Base-by-base conservation (phyloP, 495 filamentous ascomycete species). In the Penicillium taxi region DNA sequence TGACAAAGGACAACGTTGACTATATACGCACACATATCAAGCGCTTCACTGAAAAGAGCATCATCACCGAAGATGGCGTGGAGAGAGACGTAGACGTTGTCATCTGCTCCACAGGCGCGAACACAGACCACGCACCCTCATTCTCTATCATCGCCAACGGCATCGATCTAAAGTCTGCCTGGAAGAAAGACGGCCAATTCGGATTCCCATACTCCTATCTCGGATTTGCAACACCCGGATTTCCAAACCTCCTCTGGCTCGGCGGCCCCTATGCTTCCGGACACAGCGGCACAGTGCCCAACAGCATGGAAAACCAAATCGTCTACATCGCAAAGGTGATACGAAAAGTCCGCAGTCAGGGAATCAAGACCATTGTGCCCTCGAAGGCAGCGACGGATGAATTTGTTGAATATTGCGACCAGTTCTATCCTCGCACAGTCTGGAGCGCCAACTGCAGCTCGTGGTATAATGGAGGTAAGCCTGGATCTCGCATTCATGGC, bases 31-130 rank as follows among this genome's bases (percentile, higher is more conserved):
- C 64, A 0, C 63, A 53, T 14, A 85, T 85, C 52, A 46, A 66
- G 29, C 55, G 58, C 6, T 74, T 84, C 47, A 80, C 74, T 0
- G 59, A 61, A 19, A 75, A 58, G 1, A 75, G 74, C 4, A 72
- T 81, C 40, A 54, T 72, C 21, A 75, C 75, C 0, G 53, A 52
- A 11, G 74, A 76, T 42, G 76, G 76, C 21, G 41, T 41, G 0
- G 56, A 67, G 25, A 50, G 71, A 15, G 55, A 69, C 12, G 67
- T 77, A 1, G 79, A 82, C 41, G 71, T 70, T 17, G 60, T 79
- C 2, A 75, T 84, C 51, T 86, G 82, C 53, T 73, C 81, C 9
- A 86, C 81, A 0, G 81, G 82, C 7, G 77, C 76, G 17, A 77
- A 84, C 47, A 58, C 63, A 11, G 66, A 75, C 37, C 65, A 77